Base-by-base conservation (phyloP, 2,329 filamentous ascomycete species). In the Biscogniauxia marginata region DNA sequence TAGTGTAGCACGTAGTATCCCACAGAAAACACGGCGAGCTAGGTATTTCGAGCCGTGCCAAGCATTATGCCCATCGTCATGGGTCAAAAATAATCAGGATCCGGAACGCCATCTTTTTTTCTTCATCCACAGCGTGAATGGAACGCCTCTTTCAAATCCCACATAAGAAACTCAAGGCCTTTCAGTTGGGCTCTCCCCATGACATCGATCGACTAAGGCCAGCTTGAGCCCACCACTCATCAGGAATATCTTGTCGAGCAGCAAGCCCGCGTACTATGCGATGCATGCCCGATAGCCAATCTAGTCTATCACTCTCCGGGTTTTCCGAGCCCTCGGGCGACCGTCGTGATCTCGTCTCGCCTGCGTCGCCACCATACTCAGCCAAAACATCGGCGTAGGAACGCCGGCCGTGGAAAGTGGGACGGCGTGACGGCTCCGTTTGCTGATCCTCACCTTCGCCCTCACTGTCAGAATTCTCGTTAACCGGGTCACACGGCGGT, bases 161-260 rank as follows among this genome's bases (percentile, higher is more conserved):
- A 16, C 30, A 39, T 5, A 39, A 39, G n/a, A 34, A 34, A 34
- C 3, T 13, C 30, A 3, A 5, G 30, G n/a, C 30, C 18, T 21
- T 48, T 51, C 57, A 63, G 22, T 57, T 59, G 4, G 54, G 67
- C 11, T 73, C 72, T 52, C 77, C 76, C 34, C 71, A 75, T 18
- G 75, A 72, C 53, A 84, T 73, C 13, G 79, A 86, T 60, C 86
- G 82, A 66, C 79, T 86, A 61, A 90, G 79, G 45, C 88, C 88
- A 56, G 81, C 86, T 65, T 84, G 82, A 56, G 84, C 84, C 91
- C 91, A 96, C 85, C 88, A 93, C 61, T 91, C 86, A 59, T 95
- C 90, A 0, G 90, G 88, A 53, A 95, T 88, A 64, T 93, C 89
- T 67, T 90, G 83, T 21, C 89, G 79, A 18, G 83, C 80, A 30